A percentile compares a stretch with the other conserved stretches of the same genome.
These are phyloP conservation scores for Laguncularia racemosa DNA, from an alignment of 345 rosid species.

Conservation along the genomic window DNA sequence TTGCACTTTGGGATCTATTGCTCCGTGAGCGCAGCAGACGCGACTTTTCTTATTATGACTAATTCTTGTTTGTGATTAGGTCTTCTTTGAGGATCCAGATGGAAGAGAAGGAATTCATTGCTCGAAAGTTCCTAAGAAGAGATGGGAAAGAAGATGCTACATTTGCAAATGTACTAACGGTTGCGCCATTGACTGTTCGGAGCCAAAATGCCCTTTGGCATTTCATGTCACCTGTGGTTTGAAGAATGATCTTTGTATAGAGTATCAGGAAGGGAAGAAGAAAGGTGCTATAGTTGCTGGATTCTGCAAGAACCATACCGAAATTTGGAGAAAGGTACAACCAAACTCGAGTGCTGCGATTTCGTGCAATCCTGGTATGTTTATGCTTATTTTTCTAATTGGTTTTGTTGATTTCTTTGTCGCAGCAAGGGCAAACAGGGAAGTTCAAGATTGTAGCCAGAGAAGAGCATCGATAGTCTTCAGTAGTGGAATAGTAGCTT, in stretches of 20 bases:
- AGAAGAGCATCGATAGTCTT: constrained; percentile 17
- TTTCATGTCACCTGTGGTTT: constrained; percentile 89
- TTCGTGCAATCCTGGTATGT: background rate
- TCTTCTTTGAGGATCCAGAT: constrained; percentile 75
- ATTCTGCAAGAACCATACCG: constrained; percentile 69
- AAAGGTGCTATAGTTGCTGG: constrained; percentile 73
- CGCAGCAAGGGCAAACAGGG: constrained; percentile 88
- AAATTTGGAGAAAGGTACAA: constrained; percentile 72
- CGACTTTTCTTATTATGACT: too few species aligned
- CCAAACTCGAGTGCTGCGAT: background rate
- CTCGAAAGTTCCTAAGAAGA: constrained; percentile 44
- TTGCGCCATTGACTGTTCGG: constrained; percentile 80
- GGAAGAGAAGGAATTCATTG: constrained; percentile 77
- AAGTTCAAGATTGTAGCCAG: constrained; percentile 95
- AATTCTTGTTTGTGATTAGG: constrained; percentile 5
- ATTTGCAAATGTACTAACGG: constrained; percentile 52
- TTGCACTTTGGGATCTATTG: too few species aligned
- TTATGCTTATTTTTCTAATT: background rate
- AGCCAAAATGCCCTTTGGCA: constrained; percentile 57
- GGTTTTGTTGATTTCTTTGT: constrained; percentile 14
- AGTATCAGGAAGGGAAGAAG: constrained; percentile 63
- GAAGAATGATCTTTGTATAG: constrained; percentile 63
- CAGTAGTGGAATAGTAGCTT: too few species aligned
- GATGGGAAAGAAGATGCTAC: constrained; percentile 62
- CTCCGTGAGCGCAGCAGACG: too few species aligned